Evolutionary conservation across 2,329 filamentous ascomycete species (phyloP), one percentile per base, ranked within the genome.

Genomic region (Bimuria novae-zelandiae): DNA sequence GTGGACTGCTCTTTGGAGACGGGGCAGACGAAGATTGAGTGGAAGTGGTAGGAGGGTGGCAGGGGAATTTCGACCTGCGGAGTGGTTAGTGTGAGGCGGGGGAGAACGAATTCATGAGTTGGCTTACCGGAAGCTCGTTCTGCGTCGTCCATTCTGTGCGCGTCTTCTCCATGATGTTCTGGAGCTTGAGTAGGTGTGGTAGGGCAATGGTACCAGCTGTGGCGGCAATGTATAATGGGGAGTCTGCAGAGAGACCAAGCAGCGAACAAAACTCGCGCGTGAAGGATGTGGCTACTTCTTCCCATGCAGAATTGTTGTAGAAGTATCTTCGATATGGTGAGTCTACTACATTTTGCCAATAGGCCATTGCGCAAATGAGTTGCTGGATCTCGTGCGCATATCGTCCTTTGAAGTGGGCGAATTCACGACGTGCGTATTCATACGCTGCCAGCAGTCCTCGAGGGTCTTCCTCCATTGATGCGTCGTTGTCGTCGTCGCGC

Each of bases 1-100:
- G 93, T 99, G 0, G 89, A 92, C 74, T 99, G 94, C 70, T 97
- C 94, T 73, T 97, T 97, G 65, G 89, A 92, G 4, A 99, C 94
- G 0, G 94, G 94, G 69, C 94, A 99, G 36, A 99, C 94, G 70
- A 99, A 99, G 69, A 99, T 97, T 51, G 89, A 89, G 74, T 99
- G 94, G 78, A 96, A 99, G 47, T 83, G 79, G 68, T 87, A 88
- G 5, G 80, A 79, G 2, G 81, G 82, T 2, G 86, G 86, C 3
- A 88, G 76, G 0, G 86, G 83, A 14, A 87, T 87, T 72, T 88
- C 86, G 37, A 87, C 83, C 80, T 83, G 49, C 4, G 19, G 27
- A 55, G 19, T 10, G 17, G 23, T 14, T 21, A 33, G 23, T 29
- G 10, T 14, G 23, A 58, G 39, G 21, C 39, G 6, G 17, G 27